Conservation (phyloP, 1,284 basidiomycete species). For the Fistulinella cinereoalba region DNA sequence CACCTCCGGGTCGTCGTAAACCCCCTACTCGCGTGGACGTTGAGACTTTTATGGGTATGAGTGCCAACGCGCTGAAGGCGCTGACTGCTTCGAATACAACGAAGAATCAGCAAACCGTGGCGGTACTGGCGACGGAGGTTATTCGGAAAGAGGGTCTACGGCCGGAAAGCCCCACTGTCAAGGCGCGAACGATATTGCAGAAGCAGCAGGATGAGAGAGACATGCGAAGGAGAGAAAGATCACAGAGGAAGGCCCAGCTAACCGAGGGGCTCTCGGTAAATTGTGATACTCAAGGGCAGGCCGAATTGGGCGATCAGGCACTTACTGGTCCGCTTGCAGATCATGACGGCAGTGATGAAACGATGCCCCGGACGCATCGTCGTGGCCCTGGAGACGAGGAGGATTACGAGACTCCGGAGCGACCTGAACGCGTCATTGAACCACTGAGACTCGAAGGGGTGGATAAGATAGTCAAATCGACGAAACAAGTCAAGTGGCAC, state of each 20-base stretch:
- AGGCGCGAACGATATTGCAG: slow-evolving; percentile 69
- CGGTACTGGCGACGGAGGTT: slow-evolving; percentile 51
- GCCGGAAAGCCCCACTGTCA: slow-evolving; percentile 77
- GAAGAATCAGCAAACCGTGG: slow-evolving; percentile 63
- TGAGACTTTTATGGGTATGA: slow-evolving; percentile 59
- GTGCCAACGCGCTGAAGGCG: slow-evolving; percentile 59
- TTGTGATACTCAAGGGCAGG: slow-evolving; percentile 30
- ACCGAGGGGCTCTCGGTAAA: slow-evolving; percentile 37
- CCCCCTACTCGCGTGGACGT: slow-evolving; percentile 38
- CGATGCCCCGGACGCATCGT: slow-evolving; percentile 43
- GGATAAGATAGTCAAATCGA: slow-evolving; percentile 36
- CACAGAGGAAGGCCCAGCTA: slow-evolving; percentile 56
- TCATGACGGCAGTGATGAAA: slow-evolving; percentile 34
- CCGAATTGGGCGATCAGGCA: slow-evolving; percentile 21
- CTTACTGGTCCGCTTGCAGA: slow-evolving; percentile 26
- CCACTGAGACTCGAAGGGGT: slow-evolving; percentile 38
- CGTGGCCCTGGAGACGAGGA: slow-evolving; percentile 79
- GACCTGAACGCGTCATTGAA: slow-evolving; percentile 38
- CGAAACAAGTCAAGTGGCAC: slow-evolving; percentile 78
- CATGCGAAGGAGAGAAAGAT: slow-evolving; percentile 59
- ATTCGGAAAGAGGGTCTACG: slow-evolving; percentile 67
- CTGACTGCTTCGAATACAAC: slow-evolving; percentile 69
- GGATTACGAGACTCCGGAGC: slow-evolving; percentile 68
- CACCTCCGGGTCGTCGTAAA: slow-evolving; percentile 39
- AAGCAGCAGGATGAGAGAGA: slow-evolving; percentile 68